Percentiles rank a stretch among this genome's conserved stretches.
These are phyloP conservation scores for Penicillium nucicola DNA, from an alignment of 495 filamentous ascomycete genomes.

Conservation along the genomic window DNA sequence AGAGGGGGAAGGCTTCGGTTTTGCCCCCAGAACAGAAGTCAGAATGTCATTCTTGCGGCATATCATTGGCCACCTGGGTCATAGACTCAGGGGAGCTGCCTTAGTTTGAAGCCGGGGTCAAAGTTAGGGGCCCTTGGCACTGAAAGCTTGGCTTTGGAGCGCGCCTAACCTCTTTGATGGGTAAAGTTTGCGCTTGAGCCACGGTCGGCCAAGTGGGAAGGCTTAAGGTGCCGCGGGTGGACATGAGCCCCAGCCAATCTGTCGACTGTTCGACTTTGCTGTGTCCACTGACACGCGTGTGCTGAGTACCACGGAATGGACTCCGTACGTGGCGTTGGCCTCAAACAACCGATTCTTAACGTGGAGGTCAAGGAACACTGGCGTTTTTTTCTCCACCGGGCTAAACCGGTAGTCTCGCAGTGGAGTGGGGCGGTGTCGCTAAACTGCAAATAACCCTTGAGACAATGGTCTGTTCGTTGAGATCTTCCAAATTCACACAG, in stretches of 20 bases:
- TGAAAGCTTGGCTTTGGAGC: constrained; percentile 16
- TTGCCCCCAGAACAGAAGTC: constrained; percentile 9
- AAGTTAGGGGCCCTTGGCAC: constrained; percentile 1
- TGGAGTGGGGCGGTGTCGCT: constrained; percentile 1
- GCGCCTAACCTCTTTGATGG: constrained; percentile 2
- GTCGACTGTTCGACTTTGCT: neutral
- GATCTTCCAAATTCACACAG: neutral
- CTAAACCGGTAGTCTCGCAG: constrained; percentile 7
- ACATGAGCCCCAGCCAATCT: constrained; percentile 1
- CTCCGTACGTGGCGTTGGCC: constrained; percentile 24
- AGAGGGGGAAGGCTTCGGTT: constrained; percentile 3
- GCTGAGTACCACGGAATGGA: constrained; percentile 17
- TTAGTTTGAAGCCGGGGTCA: constrained; percentile 2
- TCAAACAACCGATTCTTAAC: neutral
- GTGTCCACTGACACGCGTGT: constrained; percentile 1
- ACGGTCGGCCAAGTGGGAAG: neutral
- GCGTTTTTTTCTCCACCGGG: neutral
- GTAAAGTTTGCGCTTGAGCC: neutral
- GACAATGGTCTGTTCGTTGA: neutral
- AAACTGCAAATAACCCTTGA: neutral
- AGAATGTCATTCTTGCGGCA: constrained; percentile 5
- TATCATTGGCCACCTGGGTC: constrained; percentile 18
- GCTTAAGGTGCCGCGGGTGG: neutral
- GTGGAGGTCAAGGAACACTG: neutral
- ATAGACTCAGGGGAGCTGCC: constrained; percentile 7